Percentiles rank a stretch among this genome's conserved stretches.
phyloP scores from a whole-genome alignment of 345 rosid species.

The Sonneratia alba region DNA sequence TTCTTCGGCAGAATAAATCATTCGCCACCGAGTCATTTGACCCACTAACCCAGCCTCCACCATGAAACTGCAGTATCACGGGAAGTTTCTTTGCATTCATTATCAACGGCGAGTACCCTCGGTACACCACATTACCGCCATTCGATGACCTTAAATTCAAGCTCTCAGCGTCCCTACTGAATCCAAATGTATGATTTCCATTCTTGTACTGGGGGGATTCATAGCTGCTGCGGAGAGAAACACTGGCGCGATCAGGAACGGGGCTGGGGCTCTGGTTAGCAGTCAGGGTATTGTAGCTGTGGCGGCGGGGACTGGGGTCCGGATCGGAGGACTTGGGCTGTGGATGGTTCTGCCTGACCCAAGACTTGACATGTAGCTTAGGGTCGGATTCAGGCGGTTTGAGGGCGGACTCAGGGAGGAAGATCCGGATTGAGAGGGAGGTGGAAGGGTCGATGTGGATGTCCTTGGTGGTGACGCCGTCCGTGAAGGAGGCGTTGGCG shows the following conservation, averaged over 20 bases:
- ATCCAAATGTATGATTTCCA: constrained; percentile 29
- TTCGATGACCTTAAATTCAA: constrained; percentile 32
- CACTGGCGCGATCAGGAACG: constrained; percentile 4
- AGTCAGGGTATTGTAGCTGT: constrained; percentile 5
- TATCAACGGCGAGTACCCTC: constrained; percentile 58
- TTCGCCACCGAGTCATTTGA: constrained; percentile 83
- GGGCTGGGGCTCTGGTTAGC: constrained; percentile 1
- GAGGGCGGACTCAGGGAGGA: constrained; percentile 83
- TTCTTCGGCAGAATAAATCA: constrained; percentile 69
- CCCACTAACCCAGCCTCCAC: constrained; percentile 97
- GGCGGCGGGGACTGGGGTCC: constrained; percentile 9
- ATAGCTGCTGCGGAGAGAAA: constrained; percentile 41
- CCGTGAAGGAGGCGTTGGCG: constrained; percentile 67
- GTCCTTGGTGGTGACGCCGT: constrained; percentile 92
- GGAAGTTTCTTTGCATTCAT: constrained; percentile 50
- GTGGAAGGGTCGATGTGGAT: constrained; percentile 87
- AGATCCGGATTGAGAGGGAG: constrained; percentile 74
- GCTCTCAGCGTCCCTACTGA: constrained; percentile 26
- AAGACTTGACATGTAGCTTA: background rate
- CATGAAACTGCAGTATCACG: constrained; percentile 81
- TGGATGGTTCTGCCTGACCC: constrained; percentile 1
- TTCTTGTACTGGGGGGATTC: constrained; percentile 35
- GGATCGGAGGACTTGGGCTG: constrained; percentile 4
- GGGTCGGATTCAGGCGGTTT: constrained; percentile 32
- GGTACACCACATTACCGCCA: constrained; percentile 29